phyloP scores from a whole-genome alignment of 225 moss, liverwort and hornwort genomes.

The Rhytidiadelphus loreus region DNA sequence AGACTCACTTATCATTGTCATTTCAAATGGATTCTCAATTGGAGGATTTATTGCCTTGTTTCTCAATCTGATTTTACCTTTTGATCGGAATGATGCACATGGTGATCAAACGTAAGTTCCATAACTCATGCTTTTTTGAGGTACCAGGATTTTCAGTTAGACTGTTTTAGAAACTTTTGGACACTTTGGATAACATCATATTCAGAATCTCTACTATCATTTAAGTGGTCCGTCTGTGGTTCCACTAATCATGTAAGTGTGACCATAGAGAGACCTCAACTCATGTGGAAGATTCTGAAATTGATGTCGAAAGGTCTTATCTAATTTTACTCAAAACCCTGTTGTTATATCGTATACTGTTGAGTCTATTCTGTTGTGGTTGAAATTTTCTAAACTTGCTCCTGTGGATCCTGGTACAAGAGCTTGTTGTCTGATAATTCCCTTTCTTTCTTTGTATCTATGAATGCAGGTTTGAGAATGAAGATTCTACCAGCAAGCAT shows the following conservation, averaged over 20 bases:
- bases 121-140: neutral
- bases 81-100: constrained; percentile 6
- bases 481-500: neutral
- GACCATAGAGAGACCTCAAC: neutral
- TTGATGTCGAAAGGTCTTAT: neutral
- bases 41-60: constrained; percentile 69
- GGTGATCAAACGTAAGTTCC: neutral
- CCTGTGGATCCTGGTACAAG: neutral
- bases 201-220: neutral
- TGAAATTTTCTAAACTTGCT: neutral
- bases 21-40: constrained; percentile 74
- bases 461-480: neutral
- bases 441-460: neutral
- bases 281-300: neutral
- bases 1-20: constrained; percentile 62
- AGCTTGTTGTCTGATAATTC: neutral
- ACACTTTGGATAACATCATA: too few relatives aligned
- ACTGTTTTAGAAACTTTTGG: too few relatives aligned
- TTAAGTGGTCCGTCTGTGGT: neutral
- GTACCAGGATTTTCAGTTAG: neutral
- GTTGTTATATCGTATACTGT: neutral
- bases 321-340: neutral
- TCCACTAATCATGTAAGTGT: neutral
- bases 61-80: constrained; percentile 67
- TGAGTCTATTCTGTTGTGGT: neutral